Conservation (phyloP, 1,284 basidiomycete species). For the Boletus hoseneyae region DNA sequence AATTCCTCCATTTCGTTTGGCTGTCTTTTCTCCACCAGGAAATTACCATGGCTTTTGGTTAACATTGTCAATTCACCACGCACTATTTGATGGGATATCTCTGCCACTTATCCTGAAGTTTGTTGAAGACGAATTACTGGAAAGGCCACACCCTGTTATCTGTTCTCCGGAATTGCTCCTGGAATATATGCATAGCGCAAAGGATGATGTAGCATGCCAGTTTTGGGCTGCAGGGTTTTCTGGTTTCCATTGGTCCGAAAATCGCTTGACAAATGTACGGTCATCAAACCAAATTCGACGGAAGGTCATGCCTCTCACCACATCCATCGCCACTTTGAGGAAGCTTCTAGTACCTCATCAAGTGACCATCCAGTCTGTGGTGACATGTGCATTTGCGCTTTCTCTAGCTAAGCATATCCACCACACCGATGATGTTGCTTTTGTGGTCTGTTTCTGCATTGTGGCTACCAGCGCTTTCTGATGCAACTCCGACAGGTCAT, state of each 20-base stretch:
- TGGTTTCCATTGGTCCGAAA: conserved; percentile 35
- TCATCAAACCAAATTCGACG: conserved; percentile 20
- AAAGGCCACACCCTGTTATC: conserved; percentile 16
- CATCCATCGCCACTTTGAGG: conserved; percentile 32
- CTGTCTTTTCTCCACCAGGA: conserved; percentile 24
- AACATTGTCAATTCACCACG: conserved; percentile 46
- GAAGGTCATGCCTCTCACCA: conserved; percentile 24
- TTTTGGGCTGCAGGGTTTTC: conserved; percentile 40
- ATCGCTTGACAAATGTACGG: conserved; percentile 15
- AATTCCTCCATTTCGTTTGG: conserved; percentile 37
- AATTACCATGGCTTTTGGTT: conserved; percentile 19
- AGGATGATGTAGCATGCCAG: conserved; percentile 29
- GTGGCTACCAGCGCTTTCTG: neutral
- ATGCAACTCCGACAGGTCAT: conserved; percentile 36
- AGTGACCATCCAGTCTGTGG: conserved; percentile 44
- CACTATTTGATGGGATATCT: conserved; percentile 46
- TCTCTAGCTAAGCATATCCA: conserved; percentile 28
- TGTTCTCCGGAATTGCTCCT: conserved; percentile 33
- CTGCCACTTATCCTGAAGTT: conserved; percentile 40
- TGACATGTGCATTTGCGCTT: conserved; percentile 42
- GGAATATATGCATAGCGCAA: conserved; percentile 32
- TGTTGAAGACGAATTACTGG: conserved; percentile 35
- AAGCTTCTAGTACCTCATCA: conserved; percentile 33
- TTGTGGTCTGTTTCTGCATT: conserved; percentile 38
- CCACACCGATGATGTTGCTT: conserved; percentile 37